Evolutionary conservation across 495 filamentous ascomycete genomes (phyloP), one percentile per base, ranked within the genome.

Genomic region (Podospora bellae-mahoneyi): DNA sequence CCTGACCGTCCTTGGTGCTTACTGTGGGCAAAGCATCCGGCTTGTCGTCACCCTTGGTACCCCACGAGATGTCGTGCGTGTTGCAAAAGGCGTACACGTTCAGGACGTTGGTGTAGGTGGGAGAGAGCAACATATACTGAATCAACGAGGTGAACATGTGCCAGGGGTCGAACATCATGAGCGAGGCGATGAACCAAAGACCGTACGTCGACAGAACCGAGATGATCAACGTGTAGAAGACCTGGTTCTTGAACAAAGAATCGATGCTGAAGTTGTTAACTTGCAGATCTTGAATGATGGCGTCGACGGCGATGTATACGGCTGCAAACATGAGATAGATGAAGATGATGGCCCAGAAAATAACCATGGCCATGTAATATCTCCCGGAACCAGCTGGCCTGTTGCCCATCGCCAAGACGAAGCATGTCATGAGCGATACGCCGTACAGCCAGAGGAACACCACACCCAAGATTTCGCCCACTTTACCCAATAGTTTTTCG

Each of bases 31-130:
- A 84, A 18, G 90, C 92, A 78, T 99, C 96, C 48, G 90, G 91
- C 81, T 97, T 98, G 81, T 99, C 95, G 27, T 95, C 92, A 79
- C 95, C 95, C 84, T 99, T 98, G 79, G 96, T 98, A 85, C 95
- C 95, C 95, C 95, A 99, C 15, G 95, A 97, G 62, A 99, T 96
- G 82, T 99, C 95, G 82, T 99, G 95, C 92, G 95, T 98, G 82
- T 99, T 99, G 88, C 92, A 94, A 87, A 97, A 99, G 62, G 94
- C 93, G 81, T 99, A 99, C 63, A 99, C 93, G 83, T 94, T 98
- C 74, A 99, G 89, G 66, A 99, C 95, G 81, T 99, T 99, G 89
- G 97, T 92, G 81, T 97, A 99, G 26, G 93, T 97, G n/a, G 95
- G 95, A 82, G 93, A 93, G 71, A 99, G 86, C 53, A 98, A 87